Base-by-base conservation (phyloP, 163 green algal genomes). In the Prototheca cutis region DNA sequence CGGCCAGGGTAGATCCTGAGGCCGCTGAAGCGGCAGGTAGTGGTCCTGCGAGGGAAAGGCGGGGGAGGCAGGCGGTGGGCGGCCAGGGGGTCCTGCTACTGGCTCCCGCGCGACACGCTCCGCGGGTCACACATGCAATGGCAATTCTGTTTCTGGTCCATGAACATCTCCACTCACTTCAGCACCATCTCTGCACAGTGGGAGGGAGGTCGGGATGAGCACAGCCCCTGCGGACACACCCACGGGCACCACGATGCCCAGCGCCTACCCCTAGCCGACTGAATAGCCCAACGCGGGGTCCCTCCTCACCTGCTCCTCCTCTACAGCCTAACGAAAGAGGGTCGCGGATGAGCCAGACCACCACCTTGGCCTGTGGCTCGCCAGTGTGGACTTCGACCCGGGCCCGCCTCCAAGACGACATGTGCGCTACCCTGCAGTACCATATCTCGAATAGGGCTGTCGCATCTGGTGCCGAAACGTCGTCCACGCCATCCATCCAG, bases 1-100 rank as follows among this genome's bases (percentile, higher is more conserved):
- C 80, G 76, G 63, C 92, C 92, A 53, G 92, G 92, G 68, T 96
- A 99, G 59, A 99, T 96, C 71, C 80, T 88, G 61, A 97, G 79
- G 75, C 92, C 92, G 79, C 85, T 96, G 75, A 96, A 99, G 73
- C 88, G 87, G 89, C 92, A 99, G 23, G 80, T 75, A 36, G 88
- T 82, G 29, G 92, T 98, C 87, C 89, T 96, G 73, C 68, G 73
- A 27, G 21, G 19, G 25, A 19, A 30, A 34, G 25, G 4, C 30
- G 13, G 42, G 40, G 31, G 29, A 47, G 7, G 21, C 29, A 59
- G 29, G 23, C 17, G 54, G 28, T 28, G 2, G 54, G 51, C 19
- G 21, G 25, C 18, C 18, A 61, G 55, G 6, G 28, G 39, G 17
- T 6, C 34, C 33, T 10, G 48, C 23, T 33, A 25, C 47, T 8